Percentiles rank a stretch among this genome's conserved stretches.
Evolutionary conservation across 208 protist species (phyloP).

Genomic region (Leishmania braziliensis): DNA sequence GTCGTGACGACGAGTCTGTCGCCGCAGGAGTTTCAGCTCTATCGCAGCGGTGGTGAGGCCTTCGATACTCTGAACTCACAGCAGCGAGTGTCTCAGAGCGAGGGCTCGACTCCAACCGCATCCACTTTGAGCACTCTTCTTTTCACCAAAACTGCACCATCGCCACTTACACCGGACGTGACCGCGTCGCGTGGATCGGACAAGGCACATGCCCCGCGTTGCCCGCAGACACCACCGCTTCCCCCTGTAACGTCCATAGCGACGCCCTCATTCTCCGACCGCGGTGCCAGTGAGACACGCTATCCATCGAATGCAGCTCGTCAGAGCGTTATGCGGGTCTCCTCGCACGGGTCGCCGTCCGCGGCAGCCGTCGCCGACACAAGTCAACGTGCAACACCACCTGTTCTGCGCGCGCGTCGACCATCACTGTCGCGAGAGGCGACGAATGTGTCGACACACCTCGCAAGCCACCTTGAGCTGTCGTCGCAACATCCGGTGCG

Average conservation of each 20-base stretch:
- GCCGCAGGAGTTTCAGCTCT: conserved; percentile 8
- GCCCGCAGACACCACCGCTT: not conserved
- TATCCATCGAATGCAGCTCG: not conserved
- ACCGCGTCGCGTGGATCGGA: not conserved
- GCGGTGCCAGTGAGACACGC: not conserved
- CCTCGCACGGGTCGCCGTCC: not conserved
- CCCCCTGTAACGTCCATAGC: not conserved
- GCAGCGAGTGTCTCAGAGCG: conserved; percentile 3
- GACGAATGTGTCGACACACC: conserved; percentile 15
- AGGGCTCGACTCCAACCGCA: not conserved
- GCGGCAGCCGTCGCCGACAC: not conserved
- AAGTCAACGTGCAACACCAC: not conserved
- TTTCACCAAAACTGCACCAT: not conserved
- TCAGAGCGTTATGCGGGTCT: not conserved
- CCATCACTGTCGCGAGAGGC: conserved; percentile 16
- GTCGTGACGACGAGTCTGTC: conserved; percentile 19
- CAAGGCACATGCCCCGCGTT: not conserved
- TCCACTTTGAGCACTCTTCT: not conserved
- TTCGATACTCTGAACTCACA: not conserved
- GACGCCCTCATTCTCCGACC: not conserved
- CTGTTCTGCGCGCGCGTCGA: conserved; percentile 2
- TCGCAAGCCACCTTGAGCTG: conserved; percentile 13
- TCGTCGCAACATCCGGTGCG: conserved; percentile 2
- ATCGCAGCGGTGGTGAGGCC: conserved; percentile 1
- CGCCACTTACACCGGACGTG: not conserved